A percentile compares a stretch with the other conserved stretches of the same genome.
These are phyloP conservation scores for Talaromyces amestolkiae DNA, from an alignment of 2,329 filamentous ascomycete genomes.

Conservation along the genomic window DNA sequence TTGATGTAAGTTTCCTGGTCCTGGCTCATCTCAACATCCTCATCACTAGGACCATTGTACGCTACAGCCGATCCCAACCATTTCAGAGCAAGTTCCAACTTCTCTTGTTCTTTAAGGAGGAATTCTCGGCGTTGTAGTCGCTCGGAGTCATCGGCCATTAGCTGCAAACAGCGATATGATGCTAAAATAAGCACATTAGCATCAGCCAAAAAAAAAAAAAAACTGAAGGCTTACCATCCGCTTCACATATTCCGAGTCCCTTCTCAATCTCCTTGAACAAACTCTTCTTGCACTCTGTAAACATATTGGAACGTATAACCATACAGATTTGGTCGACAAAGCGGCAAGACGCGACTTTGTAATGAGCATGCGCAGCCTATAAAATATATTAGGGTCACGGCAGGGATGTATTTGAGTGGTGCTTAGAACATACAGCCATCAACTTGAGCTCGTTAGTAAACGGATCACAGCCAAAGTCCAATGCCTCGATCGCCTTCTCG, in stretches of 20 bases:
- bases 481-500: slow-evolving; percentile 22
- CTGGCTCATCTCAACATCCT: not conserved
- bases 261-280: slow-evolving; percentile 32
- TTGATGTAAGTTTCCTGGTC: not conserved
- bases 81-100: slow-evolving; percentile 34
- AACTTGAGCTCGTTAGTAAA: slow-evolving; percentile 41
- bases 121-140: slow-evolving; percentile 32
- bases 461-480: slow-evolving; percentile 31
- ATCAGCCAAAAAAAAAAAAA: not conserved
- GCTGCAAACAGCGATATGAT: slow-evolving; percentile 32
- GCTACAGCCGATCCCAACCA: slow-evolving; percentile 26
- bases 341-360: slow-evolving; percentile 39
- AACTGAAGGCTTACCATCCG: slow-evolving; percentile 29
- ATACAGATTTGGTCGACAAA: slow-evolving; percentile 43
- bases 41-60: not conserved
- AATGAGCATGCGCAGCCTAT: slow-evolving; percentile 39
- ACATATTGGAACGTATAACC: slow-evolving; percentile 36
- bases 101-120: slow-evolving; percentile 33
- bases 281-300: slow-evolving; percentile 34
- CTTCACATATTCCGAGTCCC: slow-evolving; percentile 30
- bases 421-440: slow-evolving; percentile 39
- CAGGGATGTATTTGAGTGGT: not conserved
- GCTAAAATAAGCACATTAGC: slow-evolving; percentile 24
- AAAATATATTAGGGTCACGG: slow-evolving; percentile 17
- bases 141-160: slow-evolving; percentile 40